Conservation (phyloP, 768 basidiomycete genomes). For the Amanita phalloides region DNA sequence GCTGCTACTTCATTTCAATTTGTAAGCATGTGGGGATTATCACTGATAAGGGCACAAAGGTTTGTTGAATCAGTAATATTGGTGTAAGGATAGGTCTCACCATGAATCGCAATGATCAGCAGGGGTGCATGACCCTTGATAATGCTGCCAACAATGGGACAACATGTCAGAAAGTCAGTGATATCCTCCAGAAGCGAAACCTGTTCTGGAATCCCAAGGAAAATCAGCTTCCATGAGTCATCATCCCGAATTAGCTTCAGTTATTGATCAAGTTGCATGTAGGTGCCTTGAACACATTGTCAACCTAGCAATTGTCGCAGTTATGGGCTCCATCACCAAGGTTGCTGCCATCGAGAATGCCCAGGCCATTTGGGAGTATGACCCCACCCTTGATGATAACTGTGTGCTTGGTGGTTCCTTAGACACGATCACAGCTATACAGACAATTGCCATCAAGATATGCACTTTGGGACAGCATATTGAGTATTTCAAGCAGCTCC, state of each 20-base stretch:
- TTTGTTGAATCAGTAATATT: not conserved
- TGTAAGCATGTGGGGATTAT: conserved; percentile 16
- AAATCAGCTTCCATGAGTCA: too few species aligned
- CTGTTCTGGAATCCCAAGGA: too few species aligned
- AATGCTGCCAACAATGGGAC: conserved; percentile 16
- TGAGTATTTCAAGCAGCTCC: conserved; percentile 10
- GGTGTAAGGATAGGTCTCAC: not conserved
- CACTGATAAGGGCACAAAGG: conserved; percentile 11
- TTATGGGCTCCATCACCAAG: conserved; percentile 20
- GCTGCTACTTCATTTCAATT: conserved; percentile 13
- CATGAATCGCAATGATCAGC: conserved; percentile 7
- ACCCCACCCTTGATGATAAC: conserved; percentile 15
- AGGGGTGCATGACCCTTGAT: conserved; percentile 13
- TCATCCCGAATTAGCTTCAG: too few species aligned
- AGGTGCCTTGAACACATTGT: conserved; percentile 21
- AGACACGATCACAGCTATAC: conserved; percentile 19
- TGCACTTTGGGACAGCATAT: conserved; percentile 12
- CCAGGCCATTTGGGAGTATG: conserved; percentile 22
- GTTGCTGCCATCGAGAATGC: conserved; percentile 16
- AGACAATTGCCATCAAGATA: conserved; percentile 20
- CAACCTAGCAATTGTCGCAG: conserved; percentile 15
- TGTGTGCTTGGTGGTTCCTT: conserved; percentile 16
- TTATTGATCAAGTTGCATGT: too few species aligned
- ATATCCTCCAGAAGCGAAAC: too few species aligned
- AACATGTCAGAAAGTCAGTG: conserved; percentile 9